Base-by-base conservation (phyloP, 257 asterid species). In the Gentiana macrophylla region DNA sequence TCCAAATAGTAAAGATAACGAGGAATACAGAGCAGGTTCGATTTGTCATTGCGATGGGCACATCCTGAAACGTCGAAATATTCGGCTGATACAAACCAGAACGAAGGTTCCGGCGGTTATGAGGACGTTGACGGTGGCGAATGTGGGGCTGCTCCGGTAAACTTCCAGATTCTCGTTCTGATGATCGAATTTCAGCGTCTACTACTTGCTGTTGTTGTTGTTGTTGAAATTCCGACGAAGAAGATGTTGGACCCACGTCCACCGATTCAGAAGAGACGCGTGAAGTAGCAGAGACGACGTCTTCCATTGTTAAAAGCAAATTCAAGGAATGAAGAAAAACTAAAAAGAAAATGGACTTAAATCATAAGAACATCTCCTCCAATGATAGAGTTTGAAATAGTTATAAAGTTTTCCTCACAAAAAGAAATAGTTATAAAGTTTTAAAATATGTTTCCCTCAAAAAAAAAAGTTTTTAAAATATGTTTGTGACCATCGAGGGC, bases 1-100 rank as follows among this genome's bases (percentile, higher is more conserved):
- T 48, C 71, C 71, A 66, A 15, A 59, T 46, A 1, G 65, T 41
- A 49, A 49, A 0, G 47, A 66, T 56, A 2, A 66, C 57, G 32
- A 66, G 13, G 24, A 60, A 53, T 7, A 61, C 57, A 35, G 46
- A 62, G 41, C 52, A 59, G 2, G 62, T 65, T 48, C 59, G 65
- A 34, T 66, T 61, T 37, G 43, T 53, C 11, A 66, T 35, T 46
- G 51, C 33, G 5, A 44, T 4, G 33, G 57, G 50, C 13, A 55
- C 55, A 50, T 6, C 44, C 53, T 47, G 65, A 8, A 65, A 46
- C 13, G 53, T 6, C 10, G 57, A 52, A 3, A 66, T 8, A 37
- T 66, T 60, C 34, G 37, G 52, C 47, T 35, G 54, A 49, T 66
- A 59, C 8, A 53, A 59, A 12, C 34, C 61, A 32, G 54, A 55